Conservation (phyloP, 1,139 yeast genomes). For the Scheffersomyces insectosa region DNA sequence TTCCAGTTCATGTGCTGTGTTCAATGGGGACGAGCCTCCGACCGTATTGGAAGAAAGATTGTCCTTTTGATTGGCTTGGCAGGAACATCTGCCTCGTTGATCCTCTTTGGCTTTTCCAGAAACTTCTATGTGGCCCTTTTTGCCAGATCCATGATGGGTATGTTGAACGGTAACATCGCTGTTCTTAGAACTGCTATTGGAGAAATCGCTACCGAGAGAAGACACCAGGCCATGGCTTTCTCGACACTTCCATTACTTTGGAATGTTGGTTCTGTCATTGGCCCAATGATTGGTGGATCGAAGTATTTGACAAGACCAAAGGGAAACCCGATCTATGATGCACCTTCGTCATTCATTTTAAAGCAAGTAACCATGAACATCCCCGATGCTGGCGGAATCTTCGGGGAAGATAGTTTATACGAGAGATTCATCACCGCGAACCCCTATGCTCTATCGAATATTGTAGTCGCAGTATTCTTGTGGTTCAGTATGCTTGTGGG, state of each 20-base stretch:
- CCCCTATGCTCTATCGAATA: constrained; percentile 64
- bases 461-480: constrained; percentile 50
- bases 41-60: constrained; percentile 34
- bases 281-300: constrained; percentile 58
- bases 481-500: constrained; percentile 40
- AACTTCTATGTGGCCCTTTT: constrained; percentile 34
- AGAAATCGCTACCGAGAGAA: constrained; percentile 36
- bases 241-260: constrained; percentile 36
- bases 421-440: constrained; percentile 35
- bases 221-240: constrained; percentile 40
- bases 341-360: not conserved
- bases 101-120: constrained; percentile 35
- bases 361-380: not conserved
- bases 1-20: constrained; percentile 38
- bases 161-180: constrained; percentile 38
- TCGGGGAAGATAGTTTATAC: constrained; percentile 6
- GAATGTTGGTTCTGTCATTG: constrained; percentile 30
- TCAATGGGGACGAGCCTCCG: constrained; percentile 37
- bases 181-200: constrained; percentile 41
- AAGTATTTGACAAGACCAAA: constrained; percentile 34
- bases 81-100: constrained; percentile 31
- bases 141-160: constrained; percentile 35
- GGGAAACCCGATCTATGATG: constrained; percentile 7
- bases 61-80: constrained; percentile 31
- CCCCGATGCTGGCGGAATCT: not conserved